Conservation (phyloP, 2,329 filamentous ascomycete genomes). For the Aurifilum marmelostoma region DNA sequence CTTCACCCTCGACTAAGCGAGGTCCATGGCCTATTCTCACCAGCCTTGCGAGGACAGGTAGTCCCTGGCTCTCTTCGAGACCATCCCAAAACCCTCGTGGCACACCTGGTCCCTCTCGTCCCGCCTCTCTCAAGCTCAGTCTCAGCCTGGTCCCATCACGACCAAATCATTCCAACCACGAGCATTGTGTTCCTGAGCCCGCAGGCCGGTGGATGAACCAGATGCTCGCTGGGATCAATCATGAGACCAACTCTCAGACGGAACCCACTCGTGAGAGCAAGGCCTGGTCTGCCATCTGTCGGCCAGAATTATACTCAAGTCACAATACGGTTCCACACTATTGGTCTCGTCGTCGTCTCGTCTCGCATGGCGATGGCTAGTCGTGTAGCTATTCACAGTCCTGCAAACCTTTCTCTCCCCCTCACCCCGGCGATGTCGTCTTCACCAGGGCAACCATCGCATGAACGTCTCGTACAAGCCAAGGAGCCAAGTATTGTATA, state of each 20-base stretch:
- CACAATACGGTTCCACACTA: background rate
- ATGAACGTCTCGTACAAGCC: background rate
- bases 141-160: background rate
- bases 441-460: background rate
- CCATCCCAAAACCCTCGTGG: background rate
- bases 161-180: background rate
- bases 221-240: background rate
- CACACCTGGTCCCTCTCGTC: background rate
- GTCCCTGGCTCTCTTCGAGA: background rate
- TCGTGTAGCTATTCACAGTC: background rate
- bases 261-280: background rate
- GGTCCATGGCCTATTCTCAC: background rate
- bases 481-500: constrained; percentile 18
- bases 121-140: background rate
- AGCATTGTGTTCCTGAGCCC: no score
- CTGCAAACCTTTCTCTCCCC: background rate
- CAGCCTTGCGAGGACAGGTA: background rate
- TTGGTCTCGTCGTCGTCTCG: constrained; percentile 1
- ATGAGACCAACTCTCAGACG: constrained; percentile 16
- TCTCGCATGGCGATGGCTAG: background rate
- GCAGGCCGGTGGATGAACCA: background rate
- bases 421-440: background rate
- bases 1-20: background rate
- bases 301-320: background rate
- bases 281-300: background rate